These are phyloP conservation scores for Xylaria sp. DNA, from an alignment of 2,329 filamentous ascomycete species.

Conservation along the genomic window DNA sequence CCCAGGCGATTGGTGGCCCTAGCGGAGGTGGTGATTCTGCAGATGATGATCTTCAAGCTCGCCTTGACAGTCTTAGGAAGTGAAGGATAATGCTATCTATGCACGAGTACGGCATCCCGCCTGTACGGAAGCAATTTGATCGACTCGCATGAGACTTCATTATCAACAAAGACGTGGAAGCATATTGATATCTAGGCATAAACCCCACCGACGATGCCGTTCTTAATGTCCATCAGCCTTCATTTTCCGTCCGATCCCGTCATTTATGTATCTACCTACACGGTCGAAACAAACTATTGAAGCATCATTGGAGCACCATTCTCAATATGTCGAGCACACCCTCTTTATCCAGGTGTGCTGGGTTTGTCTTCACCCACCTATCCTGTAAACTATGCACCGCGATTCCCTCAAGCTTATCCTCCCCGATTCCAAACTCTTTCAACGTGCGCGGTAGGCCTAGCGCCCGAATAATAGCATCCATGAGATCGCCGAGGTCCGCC, in stretches of 20 bases:
- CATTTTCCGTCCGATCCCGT: neutral
- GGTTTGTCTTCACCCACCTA: constrained; percentile 62
- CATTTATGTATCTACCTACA: constrained; percentile 13
- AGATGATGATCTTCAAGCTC: constrained; percentile 95
- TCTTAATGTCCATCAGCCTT: constrained; percentile 18
- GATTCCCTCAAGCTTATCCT: constrained; percentile 59
- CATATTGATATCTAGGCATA: constrained; percentile 23
- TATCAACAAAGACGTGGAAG: constrained; percentile 9
- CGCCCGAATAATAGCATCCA: constrained; percentile 62
- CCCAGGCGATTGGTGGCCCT: constrained; percentile 82
- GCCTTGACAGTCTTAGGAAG: constrained; percentile 85
- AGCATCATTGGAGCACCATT: constrained; percentile 44
- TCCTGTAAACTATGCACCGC: constrained; percentile 63
- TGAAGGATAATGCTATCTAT: constrained; percentile 46
- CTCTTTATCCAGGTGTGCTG: constrained; percentile 59
- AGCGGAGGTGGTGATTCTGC: constrained; percentile 69
- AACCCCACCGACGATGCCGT: constrained; percentile 8
- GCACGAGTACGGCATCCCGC: constrained; percentile 4
- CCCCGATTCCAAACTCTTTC: constrained; percentile 61
- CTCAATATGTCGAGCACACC: constrained; percentile 64
- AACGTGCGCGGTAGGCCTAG: constrained; percentile 66
- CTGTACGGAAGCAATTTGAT: neutral
- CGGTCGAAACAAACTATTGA: constrained; percentile 29
- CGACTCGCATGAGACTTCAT: constrained; percentile 2
- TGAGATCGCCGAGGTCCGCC: constrained; percentile 61